These are phyloP conservation scores for Musa itinerans DNA, from an alignment of 176 grass and related monocot species.

Conservation along the genomic window DNA sequence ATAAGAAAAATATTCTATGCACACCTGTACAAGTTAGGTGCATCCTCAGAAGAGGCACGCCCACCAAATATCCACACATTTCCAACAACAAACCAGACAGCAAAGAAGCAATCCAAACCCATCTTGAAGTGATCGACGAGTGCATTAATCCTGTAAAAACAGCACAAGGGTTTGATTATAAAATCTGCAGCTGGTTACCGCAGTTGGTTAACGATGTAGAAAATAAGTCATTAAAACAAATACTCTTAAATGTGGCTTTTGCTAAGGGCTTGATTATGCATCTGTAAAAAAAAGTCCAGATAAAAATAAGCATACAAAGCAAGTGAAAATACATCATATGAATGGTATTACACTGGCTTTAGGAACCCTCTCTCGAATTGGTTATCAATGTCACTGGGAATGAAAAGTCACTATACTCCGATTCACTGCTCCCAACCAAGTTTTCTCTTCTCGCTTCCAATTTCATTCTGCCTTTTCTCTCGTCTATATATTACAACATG, in stretches of 20 bases:
- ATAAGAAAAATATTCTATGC: conserved; percentile 13
- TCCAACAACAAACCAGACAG: conserved; percentile 92
- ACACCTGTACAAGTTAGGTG: conserved; percentile 82
- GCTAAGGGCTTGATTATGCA: background rate
- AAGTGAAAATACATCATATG: background rate
- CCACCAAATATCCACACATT: conserved; percentile 93
- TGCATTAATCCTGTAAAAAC: conserved; percentile 57
- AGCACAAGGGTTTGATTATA: background rate
- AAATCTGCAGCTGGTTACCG: background rate
- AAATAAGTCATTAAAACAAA: too few species aligned
- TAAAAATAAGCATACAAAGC: background rate
- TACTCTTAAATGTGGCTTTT: background rate
- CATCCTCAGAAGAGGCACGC: conserved; percentile 47
- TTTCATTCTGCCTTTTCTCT: too few species aligned
- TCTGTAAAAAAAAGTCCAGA: background rate
- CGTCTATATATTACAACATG: too few species aligned
- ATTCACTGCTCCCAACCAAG: background rate
- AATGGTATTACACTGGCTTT: background rate
- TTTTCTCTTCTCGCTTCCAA: too few species aligned
- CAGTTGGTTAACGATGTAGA: background rate
- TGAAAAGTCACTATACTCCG: too few species aligned
- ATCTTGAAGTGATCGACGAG: conserved; percentile 76
- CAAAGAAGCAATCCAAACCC: conserved; percentile 81
- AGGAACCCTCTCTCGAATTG: too few species aligned
- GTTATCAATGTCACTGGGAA: too few species aligned